Conservation (phyloP, 2,329 filamentous ascomycete species). For the Pyricularia pennisetigena region DNA sequence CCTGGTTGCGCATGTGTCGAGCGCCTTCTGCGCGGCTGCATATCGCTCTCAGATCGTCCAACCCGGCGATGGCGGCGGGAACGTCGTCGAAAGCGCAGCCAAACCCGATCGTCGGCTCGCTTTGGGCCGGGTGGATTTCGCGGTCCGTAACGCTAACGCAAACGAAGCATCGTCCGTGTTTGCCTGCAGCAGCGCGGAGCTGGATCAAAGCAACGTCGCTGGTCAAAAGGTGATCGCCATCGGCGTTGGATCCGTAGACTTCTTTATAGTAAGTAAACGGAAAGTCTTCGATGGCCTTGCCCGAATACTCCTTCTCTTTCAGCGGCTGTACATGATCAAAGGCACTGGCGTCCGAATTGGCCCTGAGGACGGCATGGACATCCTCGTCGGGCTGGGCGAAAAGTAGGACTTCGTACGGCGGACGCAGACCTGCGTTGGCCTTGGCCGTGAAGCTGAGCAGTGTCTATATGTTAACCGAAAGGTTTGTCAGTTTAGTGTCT, state of each 20-base stretch:
- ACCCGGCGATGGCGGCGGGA: neutral
- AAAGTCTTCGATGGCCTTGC: neutral
- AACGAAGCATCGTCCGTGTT: neutral
- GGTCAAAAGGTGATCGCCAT: neutral
- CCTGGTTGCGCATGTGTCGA: neutral
- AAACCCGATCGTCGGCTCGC: neutral
- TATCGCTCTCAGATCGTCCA: neutral
- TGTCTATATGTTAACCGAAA: neutral
- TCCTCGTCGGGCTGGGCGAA: neutral
- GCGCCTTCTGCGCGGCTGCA: neutral
- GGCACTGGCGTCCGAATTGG: neutral
- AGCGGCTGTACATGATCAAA: neutral
- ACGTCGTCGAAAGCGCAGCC: neutral
- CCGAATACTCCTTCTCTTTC: neutral
- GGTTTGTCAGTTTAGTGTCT: neutral
- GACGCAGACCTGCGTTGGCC: neutral
- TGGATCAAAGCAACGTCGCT: neutral
- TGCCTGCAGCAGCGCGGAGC: neutral
- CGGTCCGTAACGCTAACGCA: neutral
- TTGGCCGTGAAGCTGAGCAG: neutral
- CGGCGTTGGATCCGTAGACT: neutral
- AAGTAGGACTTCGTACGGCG: neutral
- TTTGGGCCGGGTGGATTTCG: neutral
- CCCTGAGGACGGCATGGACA: neutral
- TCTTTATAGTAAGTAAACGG: neutral